These are phyloP conservation scores for Suillus weaverae DNA, from an alignment of 768 basidiomycete species.

Conservation along the genomic window DNA sequence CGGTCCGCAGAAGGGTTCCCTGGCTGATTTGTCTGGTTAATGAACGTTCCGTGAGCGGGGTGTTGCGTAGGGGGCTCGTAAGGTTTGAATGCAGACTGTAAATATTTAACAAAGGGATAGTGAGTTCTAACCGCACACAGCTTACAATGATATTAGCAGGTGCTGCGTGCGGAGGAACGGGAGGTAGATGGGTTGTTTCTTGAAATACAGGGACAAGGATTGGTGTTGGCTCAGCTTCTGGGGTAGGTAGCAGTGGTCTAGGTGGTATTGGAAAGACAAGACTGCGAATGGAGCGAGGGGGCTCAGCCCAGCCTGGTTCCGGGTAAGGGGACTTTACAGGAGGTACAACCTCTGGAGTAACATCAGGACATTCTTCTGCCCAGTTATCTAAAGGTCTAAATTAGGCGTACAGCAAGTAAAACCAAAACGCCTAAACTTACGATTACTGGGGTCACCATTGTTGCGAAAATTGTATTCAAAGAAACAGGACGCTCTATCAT, in stretches of 20 bases:
- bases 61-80: constrained; percentile 27
- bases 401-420: background rate
- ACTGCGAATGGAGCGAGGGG: constrained; percentile 18
- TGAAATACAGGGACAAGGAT: background rate
- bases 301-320: constrained; percentile 21
- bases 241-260: background rate
- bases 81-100: constrained; percentile 24
- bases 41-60: constrained; percentile 16
- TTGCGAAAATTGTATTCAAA: constrained; percentile 33
- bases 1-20: background rate
- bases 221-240: background rate
- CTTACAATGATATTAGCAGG: constrained; percentile 1
- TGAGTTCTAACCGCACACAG: background rate
- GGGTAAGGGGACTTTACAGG: constrained; percentile 30
- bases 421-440: constrained; percentile 17
- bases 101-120: background rate
- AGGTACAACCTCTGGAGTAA: constrained; percentile 15
- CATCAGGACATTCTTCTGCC: constrained; percentile 23
- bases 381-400: constrained; percentile 24
- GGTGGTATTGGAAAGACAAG: constrained; percentile 24
- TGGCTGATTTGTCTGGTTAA: constrained; percentile 2
- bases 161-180: background rate
- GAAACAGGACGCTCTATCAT: constrained; percentile 19
- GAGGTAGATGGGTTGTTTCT: background rate
- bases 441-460: constrained; percentile 31